Base-by-base conservation (phyloP, 345 rosid species). In the Brassica rapa region DNA sequence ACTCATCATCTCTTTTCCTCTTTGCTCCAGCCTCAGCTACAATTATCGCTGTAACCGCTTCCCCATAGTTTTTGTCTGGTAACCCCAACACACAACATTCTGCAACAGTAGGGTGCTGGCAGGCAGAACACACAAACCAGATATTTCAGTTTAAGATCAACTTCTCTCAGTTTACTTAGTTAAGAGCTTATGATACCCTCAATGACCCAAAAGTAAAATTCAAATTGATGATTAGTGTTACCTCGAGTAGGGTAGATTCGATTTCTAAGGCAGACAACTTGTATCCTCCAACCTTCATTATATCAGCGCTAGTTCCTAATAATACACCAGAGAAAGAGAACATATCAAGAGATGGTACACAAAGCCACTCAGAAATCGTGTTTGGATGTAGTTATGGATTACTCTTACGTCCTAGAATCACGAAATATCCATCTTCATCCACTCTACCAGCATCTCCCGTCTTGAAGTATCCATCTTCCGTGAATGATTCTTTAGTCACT, bases 281-380 rank as follows among this genome's bases (percentile, higher is more conserved):
- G 86, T 91, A 95, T 80, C 99, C 99, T 15, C 98, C 99, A 68
- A 91, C 99, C 82, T 95, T 95, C 91, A 95, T 90, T 33, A 95
- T 95, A 84, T 95, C 99, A 23, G 98, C 97, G 77, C 86, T 95
- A 4, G 88, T 90, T 76, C 99, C 99, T 95, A 85, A 80, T 16
- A 8, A 8, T 21, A 62, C 9, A 37, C 56, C 67, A 78, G 55
- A 57, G 61, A 81, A 55, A 27, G 1, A 46, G 4, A 63, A 55
- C 1, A 75, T 70, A 25, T 74, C 51, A 74, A 62, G n/a, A 7
- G 23, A 75, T 16, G 63, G 56, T 70, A 59, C 53, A 41, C 66
- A 73, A 30, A 73, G 4, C 55, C 39, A 53, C 11, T 37, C 8
- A 43, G 43, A 24, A 32, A 56, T 29, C 25, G 62, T 74, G 53